Conservation (phyloP, 768 basidiomycete genomes). For the Boletus vermiculosoides region DNA sequence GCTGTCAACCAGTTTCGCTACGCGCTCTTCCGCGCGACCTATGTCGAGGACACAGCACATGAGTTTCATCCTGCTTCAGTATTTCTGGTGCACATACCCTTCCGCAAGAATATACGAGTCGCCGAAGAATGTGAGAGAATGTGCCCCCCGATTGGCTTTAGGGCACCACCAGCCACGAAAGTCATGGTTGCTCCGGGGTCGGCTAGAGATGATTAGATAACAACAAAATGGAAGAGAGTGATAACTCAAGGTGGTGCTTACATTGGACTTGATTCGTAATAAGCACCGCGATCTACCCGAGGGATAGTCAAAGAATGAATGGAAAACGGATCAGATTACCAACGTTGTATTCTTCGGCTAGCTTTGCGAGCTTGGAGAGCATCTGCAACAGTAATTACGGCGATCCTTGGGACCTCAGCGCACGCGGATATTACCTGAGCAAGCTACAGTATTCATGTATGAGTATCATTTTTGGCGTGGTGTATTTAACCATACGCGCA, state of each 20-base stretch:
- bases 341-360: constrained; percentile 91
- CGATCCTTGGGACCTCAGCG: background rate
- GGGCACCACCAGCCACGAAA: constrained; percentile 89
- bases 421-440: constrained; percentile 58
- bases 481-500: constrained; percentile 20
- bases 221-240: background rate
- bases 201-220: constrained; percentile 44
- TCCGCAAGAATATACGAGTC: constrained; percentile 82
- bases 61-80: background rate
- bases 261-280: constrained; percentile 95
- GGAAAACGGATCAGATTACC: constrained; percentile 1
- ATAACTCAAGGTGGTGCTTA: constrained; percentile 28
- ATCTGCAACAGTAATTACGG: constrained; percentile 46
- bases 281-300: constrained; percentile 69
- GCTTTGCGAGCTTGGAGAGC: constrained; percentile 87
- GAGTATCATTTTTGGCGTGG: constrained; percentile 1
- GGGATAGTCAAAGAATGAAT: constrained; percentile 5
- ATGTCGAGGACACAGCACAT: background rate
- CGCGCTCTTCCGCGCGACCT: constrained; percentile 90
- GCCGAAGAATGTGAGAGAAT: constrained; percentile 88
- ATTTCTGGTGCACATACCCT: constrained; percentile 48
- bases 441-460: constrained; percentile 47
- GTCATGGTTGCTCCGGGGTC: constrained; percentile 96
- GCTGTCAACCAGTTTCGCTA: constrained; percentile 87
- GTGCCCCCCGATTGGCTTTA: constrained; percentile 90